Conservation (phyloP, 306 rosid genomes). For the Sindora glabra region DNA sequence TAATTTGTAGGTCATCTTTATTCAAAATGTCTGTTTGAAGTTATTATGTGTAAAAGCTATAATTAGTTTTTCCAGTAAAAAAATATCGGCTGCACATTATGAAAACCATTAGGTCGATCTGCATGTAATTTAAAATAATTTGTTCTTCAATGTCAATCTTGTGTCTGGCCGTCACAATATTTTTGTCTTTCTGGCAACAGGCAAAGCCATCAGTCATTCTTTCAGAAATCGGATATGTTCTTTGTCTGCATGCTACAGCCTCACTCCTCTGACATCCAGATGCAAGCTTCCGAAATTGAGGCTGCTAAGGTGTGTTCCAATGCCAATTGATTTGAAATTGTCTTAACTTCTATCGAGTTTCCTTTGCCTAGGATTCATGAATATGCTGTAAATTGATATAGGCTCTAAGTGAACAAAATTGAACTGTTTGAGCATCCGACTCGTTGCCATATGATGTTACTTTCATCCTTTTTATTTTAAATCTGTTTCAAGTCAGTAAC, state of each 20-base stretch:
- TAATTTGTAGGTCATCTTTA: background rate
- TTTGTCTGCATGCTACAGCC: conserved; percentile 71
- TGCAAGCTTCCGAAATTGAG: conserved; percentile 53
- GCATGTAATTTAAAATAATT: background rate
- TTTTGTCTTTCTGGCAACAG: conserved; percentile 17
- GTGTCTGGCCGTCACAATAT: background rate
- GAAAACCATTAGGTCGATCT: background rate
- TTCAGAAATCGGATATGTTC: conserved; percentile 47
- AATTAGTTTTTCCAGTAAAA: background rate
- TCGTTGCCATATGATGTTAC: background rate
- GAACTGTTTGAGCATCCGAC: background rate
- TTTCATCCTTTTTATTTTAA: background rate
- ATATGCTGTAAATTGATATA: background rate
- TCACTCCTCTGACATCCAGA: conserved; percentile 41
- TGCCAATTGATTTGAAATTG: background rate
- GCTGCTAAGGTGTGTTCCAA: conserved; percentile 54
- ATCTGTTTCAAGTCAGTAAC: background rate
- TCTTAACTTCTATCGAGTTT: background rate
- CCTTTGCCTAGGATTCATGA: background rate
- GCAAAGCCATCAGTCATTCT: conserved; percentile 36
- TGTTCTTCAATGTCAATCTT: too few species aligned
- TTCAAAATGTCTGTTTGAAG: too few species aligned
- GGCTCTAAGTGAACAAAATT: background rate
- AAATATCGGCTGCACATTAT: background rate
- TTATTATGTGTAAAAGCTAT: background rate